Conservation (phyloP, 805 yeast genomes). For the Starmerella vaccinii region DNA sequence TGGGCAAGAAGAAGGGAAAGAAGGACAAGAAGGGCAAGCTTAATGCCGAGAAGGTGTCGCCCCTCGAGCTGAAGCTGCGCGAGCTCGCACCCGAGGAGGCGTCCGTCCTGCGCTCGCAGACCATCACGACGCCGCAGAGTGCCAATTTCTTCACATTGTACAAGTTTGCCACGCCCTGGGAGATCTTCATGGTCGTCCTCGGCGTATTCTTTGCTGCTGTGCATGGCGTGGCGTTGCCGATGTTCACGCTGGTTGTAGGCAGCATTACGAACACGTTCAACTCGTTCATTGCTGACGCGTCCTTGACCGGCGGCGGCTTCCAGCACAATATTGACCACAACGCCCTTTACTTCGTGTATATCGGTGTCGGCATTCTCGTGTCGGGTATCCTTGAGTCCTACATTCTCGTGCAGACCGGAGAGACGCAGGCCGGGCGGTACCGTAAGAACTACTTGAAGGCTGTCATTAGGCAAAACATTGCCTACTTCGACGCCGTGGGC, state of each 20-base stretch:
- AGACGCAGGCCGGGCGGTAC: constrained; percentile 34
- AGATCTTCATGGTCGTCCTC: constrained; percentile 25
- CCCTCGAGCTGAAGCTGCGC: constrained; percentile 18
- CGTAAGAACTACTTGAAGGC: constrained; percentile 33
- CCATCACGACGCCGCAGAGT: constrained; percentile 19
- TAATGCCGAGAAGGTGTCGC: constrained; percentile 4
- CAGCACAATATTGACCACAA: constrained; percentile 31
- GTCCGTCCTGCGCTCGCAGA: constrained; percentile 30
- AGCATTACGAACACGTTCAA: constrained; percentile 33
- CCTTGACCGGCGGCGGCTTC: constrained; percentile 26
- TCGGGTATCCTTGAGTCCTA: constrained; percentile 31
- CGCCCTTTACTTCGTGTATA: constrained; percentile 34
- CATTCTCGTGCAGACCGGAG: constrained; percentile 35
- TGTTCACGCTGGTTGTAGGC: constrained; percentile 36
- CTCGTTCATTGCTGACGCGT: constrained; percentile 25
- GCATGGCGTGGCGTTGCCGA: constrained; percentile 35
- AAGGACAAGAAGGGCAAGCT: constrained; percentile 2
- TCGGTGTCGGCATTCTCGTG: constrained; percentile 33
- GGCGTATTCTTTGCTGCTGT: constrained; percentile 31
- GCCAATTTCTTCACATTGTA: constrained; percentile 29
- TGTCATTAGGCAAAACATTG: constrained; percentile 35
- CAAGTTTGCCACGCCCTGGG: constrained; percentile 31
- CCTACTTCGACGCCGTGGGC: constrained; percentile 36
- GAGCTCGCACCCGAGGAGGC: constrained; percentile 29
- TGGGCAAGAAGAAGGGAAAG: constrained; percentile 5